Evolutionary conservation across 352 stramenopile genomes (phyloP).

Genomic region (Globisporangium recalcitrans): DNA sequence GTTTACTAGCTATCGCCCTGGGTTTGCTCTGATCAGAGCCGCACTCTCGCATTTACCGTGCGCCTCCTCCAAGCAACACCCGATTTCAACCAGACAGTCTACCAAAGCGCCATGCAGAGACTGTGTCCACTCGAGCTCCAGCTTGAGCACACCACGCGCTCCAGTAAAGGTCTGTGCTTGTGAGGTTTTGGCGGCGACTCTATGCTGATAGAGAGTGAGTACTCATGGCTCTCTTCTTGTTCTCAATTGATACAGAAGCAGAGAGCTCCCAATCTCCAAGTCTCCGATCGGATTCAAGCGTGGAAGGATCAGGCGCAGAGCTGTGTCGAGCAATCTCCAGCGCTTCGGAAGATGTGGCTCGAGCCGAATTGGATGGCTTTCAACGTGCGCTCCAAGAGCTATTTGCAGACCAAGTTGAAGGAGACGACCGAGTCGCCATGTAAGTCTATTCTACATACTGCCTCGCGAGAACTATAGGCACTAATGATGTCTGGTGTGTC

Average conservation of each 20-base stretch:
- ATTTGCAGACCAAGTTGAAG: constrained; percentile 64
- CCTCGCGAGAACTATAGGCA: no score
- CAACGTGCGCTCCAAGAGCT: constrained; percentile 69
- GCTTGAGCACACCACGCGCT: constrained; percentile 2
- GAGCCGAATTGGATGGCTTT: constrained; percentile 58
- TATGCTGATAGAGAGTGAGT: neutral
- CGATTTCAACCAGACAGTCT: neutral
- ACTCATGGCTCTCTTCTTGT: neutral
- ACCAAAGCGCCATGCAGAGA: constrained; percentile 10
- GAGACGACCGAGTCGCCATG: constrained; percentile 47
- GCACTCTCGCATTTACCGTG: neutral
- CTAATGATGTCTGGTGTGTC: no score
- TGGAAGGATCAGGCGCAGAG: constrained; percentile 41
- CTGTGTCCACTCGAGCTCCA: constrained; percentile 16
- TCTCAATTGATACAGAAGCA: neutral
- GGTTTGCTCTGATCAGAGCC: neutral
- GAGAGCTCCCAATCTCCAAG: constrained; percentile 16
- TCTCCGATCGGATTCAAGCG: constrained; percentile 31
- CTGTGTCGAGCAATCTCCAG: constrained; percentile 36
- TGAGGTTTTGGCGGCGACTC: neutral
- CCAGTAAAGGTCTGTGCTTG: constrained; percentile 7
- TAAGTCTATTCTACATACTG: no score
- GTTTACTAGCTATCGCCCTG: neutral
- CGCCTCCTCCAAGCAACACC: neutral
- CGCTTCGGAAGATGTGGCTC: constrained; percentile 65